Conservation (phyloP, 441 rosid genomes). For the Aleurites moluccanus region DNA sequence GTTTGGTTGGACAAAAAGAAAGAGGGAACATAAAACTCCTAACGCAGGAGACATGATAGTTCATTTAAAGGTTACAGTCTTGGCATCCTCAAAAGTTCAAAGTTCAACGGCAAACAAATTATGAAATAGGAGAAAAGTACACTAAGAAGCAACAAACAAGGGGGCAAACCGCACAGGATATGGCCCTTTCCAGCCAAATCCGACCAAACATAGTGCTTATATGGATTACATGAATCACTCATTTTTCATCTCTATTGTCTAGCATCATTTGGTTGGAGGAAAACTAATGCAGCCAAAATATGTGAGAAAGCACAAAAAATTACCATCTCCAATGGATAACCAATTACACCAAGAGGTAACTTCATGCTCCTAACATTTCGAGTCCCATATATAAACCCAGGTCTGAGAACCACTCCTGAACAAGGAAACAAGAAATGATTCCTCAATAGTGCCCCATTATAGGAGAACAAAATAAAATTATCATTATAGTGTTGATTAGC, state of each 20-base stretch:
- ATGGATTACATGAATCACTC: not conserved
- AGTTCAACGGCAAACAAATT: no score
- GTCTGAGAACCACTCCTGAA: slow-evolving; percentile 91
- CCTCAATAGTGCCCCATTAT: not conserved
- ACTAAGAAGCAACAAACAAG: no score
- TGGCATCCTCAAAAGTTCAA: no score
- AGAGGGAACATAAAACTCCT: not conserved
- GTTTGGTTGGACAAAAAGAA: not conserved
- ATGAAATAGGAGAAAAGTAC: no score
- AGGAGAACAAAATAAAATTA: not conserved
- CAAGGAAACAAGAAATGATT: slow-evolving; percentile 14
- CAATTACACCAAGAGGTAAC: slow-evolving; percentile 68
- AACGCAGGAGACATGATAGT: no score
- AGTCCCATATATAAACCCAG: slow-evolving; percentile 92
- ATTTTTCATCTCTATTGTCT: not conserved
- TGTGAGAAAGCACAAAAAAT: not conserved
- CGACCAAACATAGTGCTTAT: not conserved
- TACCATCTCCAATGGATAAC: slow-evolving; percentile 86
- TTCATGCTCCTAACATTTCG: slow-evolving; percentile 71
- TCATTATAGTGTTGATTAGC: not conserved
- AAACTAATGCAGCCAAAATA: not conserved
- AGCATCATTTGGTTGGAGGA: not conserved
- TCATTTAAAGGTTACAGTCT: no score
- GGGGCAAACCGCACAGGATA: not conserved
- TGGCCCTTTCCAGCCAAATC: not conserved